phyloP scores from a whole-genome alignment of 176 grass and related monocot species.

The Carex kokanica region DNA sequence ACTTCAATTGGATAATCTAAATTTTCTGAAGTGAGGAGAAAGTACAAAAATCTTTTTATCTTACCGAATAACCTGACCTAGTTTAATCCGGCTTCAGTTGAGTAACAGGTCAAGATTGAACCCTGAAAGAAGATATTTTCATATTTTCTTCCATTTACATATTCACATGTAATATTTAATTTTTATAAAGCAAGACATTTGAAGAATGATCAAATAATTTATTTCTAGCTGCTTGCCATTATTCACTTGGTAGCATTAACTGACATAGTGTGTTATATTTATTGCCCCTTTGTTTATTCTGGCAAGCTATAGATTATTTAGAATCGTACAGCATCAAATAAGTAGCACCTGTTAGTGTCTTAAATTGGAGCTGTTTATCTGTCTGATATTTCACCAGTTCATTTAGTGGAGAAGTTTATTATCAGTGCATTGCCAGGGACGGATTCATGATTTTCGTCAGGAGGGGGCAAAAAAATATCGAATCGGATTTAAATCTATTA shows the following conservation, averaged over 20 bases:
- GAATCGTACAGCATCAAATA: not conserved
- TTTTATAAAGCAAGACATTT: too few species aligned
- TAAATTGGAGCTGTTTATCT: not conserved
- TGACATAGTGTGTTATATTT: not conserved
- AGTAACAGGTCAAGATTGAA: not conserved
- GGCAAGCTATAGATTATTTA: not conserved
- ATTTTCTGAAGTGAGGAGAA: too few species aligned
- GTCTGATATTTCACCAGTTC: not conserved
- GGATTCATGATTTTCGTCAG: too few species aligned
- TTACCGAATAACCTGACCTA: too few species aligned
- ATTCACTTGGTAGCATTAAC: not conserved
- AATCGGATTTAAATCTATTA: too few species aligned
- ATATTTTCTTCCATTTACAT: too few species aligned
- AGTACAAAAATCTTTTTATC: too few species aligned
- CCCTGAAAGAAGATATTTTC: too few species aligned
- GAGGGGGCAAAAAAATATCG: too few species aligned
- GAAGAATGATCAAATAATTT: not conserved
- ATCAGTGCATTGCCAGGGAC: too few species aligned
- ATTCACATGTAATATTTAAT: too few species aligned
- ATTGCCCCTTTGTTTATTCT: not conserved
- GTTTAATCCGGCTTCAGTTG: not conserved
- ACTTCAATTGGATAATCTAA: not conserved
- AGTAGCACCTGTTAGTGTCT: not conserved
- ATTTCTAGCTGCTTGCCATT: not conserved
- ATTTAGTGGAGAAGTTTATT: not conserved